Base-by-base conservation (phyloP, 208 protist species). In the Histomonas meleagridis region DNA sequence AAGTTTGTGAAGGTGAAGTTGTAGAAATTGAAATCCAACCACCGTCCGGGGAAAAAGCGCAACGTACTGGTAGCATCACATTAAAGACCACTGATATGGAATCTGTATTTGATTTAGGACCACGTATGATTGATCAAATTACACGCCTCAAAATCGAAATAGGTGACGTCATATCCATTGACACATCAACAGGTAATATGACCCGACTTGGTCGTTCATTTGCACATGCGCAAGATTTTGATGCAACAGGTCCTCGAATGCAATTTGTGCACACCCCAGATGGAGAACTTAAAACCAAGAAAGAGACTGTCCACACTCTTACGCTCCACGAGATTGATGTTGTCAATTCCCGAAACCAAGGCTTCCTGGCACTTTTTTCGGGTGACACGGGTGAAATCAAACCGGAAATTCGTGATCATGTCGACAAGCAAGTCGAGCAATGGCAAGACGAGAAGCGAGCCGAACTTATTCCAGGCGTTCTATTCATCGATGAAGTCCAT, bases 1-100 rank as follows among this genome's bases (percentile, higher is more conserved):
- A 99, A 94, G 96, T 99, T 91, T 98, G 99, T 94, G 98, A 99
- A 94, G 99, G 99, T 79, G 99, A 99, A 93, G 98, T 99, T 32
- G 98, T 99, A 16, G 98, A 99, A 93, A 97, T 99, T 62, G 96
- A 96, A 76, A 98, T 99, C 90, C 98, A 99, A 81, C 94, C 97
- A 43, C 97, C 98, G 0, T 97, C 97, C 5, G 96, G 96, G 1
- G 95, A 94, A 38, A 21, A 93, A 70, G 92, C 92, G 21, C 35
- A 48, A 40, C 51, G 90, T 7, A 92, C 96, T 43, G 99, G 99
- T 55, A 97, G 98, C 93, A 95, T 99, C n/a, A 98, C 98, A 49
- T 94, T 99, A 1, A 99, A 99, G 95, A 99, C 99, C 40, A 99
- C 98, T 10, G 98, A 99, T 91, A 99, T 99, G 98, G 98, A 99